Conservation (phyloP, 352 stramenopile species). For the Phytophthora quininea region DNA sequence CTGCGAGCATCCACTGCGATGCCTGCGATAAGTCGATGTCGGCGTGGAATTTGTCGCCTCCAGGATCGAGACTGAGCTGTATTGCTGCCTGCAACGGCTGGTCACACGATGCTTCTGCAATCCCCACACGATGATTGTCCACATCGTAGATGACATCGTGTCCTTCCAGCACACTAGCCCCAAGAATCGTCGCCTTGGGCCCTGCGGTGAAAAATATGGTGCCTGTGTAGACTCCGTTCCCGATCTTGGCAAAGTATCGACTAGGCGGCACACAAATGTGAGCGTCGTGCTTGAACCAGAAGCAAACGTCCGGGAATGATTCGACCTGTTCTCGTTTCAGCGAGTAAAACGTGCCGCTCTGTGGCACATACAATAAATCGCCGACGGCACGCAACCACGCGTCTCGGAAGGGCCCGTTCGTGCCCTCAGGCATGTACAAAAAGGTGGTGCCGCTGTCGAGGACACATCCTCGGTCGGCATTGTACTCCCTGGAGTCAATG, state of each 20-base stretch:
- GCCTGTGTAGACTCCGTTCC: constrained; percentile 48
- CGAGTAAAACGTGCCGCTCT: constrained; percentile 55
- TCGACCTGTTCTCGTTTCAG: constrained; percentile 36
- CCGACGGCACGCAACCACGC: constrained; percentile 58
- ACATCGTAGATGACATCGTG: constrained; percentile 87
- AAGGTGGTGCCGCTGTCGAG: constrained; percentile 86
- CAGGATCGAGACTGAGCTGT: constrained; percentile 60
- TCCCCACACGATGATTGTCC: constrained; percentile 71
- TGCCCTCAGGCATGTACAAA: constrained; percentile 63
- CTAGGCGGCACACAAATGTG: constrained; percentile 56
- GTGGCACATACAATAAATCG: constrained; percentile 41
- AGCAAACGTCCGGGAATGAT: constrained; percentile 64
- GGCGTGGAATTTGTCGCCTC: constrained; percentile 61
- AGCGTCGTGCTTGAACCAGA: constrained; percentile 67
- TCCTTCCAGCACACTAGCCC: constrained; percentile 62
- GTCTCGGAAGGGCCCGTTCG: constrained; percentile 41
- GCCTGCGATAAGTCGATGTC: constrained; percentile 45
- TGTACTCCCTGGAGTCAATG: constrained; percentile 51
- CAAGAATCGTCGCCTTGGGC: constrained; percentile 75
- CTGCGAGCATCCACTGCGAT: constrained; percentile 46
- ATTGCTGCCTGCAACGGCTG: constrained; percentile 30
- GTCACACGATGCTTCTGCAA: constrained; percentile 65
- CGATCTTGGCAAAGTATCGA: constrained; percentile 57
- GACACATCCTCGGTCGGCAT: constrained; percentile 69
- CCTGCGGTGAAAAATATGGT: constrained; percentile 74